Evolutionary conservation across 2,329 filamentous ascomycete species (phyloP), one percentile per base, ranked within the genome.

Genomic region (Penicillium thymicola): DNA sequence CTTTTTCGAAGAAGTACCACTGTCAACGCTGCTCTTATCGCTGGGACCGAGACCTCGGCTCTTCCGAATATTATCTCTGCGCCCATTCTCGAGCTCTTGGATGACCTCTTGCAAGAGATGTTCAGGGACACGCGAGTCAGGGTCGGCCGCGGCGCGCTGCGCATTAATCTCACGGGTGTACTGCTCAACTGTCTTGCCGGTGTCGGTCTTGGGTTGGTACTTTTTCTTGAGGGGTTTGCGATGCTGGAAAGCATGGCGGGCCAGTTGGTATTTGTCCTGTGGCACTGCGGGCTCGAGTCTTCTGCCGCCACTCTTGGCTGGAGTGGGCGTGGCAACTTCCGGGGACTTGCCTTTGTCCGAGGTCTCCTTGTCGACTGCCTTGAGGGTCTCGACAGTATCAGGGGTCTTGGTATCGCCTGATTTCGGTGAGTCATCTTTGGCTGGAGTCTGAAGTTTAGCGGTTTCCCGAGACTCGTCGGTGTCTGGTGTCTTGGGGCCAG

Each of bases 191-290:
- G 45, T 55, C 14, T 54, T 54, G 13, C 52, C 45, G 4, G 36
- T 50, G 23, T 36, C 45, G 44, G 52, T 54, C 30, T 54, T 50
- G 9, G 52, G 52, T 10, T 50, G 44, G 11, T 50, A 43, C 30
- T 51, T 55, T 43, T 34, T 34, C 52, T 51, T 55, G 30, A 51
- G 38, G 5, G 49, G 52, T 18, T 50, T 50, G 37, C 44, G 43
- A 30, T 54, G 51, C 45, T 51, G 49, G 23, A 51, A 51, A 25
- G 38, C 21, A 45, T 51, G 40, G 21, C 49, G 49, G 11, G 49
- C 40, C 30, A 44, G 14, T 18, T 45, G 28, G 7, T 51, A 41
- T 16, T 36, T 51, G 40, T 36, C 23, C 8, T 45, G 30, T 51
- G 49, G 49, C 16, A 51, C 21, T 18, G 49, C 49, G 13, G 49